phyloP scores from a whole-genome alignment of 331 rosid species.

The Acacia concinna region DNA sequence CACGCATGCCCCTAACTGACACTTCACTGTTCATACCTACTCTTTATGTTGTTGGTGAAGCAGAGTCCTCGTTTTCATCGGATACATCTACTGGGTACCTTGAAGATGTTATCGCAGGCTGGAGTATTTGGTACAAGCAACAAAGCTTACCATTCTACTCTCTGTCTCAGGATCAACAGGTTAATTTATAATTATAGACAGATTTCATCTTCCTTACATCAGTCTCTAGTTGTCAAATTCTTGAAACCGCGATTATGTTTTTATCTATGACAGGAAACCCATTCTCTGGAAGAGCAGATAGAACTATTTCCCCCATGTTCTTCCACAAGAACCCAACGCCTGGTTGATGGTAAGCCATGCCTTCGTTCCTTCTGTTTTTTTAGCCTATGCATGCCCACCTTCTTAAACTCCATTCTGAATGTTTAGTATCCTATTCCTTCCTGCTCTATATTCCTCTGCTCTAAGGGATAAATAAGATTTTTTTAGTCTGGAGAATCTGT shows the following conservation, averaged over 20 bases:
- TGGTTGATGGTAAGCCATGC: constrained; percentile 1
- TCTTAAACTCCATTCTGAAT: background rate
- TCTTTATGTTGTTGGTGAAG: background rate
- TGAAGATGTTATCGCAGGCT: constrained; percentile 27
- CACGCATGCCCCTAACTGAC: background rate
- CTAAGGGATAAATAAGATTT: background rate
- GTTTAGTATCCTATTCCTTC: background rate
- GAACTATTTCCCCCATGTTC: background rate
- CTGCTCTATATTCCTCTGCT: background rate
- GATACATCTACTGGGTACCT: constrained; percentile 20
- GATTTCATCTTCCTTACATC: background rate
- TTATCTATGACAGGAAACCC: background rate
- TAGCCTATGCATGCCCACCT: background rate
- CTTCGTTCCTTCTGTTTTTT: background rate
- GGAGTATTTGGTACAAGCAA: constrained; percentile 6
- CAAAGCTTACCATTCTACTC: background rate
- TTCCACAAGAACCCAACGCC: background rate
- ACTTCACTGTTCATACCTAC: background rate
- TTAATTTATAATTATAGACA: background rate
- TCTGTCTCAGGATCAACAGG: constrained; percentile 17
- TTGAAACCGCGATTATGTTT: background rate
- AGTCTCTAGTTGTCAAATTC: background rate
- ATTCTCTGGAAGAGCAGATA: background rate
- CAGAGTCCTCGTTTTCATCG: constrained; percentile 17
- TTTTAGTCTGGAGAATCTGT: background rate